phyloP scores from a whole-genome alignment of 371 early-diverging fungal species.

The Chytridiales sp. region DNA sequence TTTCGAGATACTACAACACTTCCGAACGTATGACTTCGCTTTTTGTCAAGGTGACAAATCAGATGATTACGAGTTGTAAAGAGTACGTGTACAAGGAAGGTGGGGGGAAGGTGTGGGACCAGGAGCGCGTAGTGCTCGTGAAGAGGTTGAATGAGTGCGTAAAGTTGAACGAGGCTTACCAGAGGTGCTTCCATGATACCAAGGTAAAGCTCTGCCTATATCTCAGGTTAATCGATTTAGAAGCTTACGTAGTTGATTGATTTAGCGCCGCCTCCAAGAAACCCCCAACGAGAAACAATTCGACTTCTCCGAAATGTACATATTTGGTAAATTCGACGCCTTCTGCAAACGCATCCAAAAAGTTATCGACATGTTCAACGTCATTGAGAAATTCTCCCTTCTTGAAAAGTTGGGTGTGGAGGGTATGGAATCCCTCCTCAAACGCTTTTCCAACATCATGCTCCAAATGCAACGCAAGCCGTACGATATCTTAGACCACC shows the following conservation, averaged over 20 bases:
- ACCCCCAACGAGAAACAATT: slow-evolving; percentile 62
- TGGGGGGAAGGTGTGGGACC: slow-evolving; percentile 63
- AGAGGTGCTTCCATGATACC: slow-evolving; percentile 58
- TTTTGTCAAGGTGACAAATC: slow-evolving; percentile 65
- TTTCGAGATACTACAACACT: slow-evolving; percentile 66
- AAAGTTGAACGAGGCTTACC: slow-evolving; percentile 60
- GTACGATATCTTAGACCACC: slow-evolving; percentile 62
- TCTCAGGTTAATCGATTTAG: background rate
- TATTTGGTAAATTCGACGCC: slow-evolving; percentile 66
- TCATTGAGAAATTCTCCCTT: slow-evolving; percentile 59
- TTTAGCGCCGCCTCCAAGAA: slow-evolving; percentile 56
- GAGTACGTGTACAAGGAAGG: slow-evolving; percentile 61
- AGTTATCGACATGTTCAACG: slow-evolving; percentile 62
- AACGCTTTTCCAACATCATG: slow-evolving; percentile 56
- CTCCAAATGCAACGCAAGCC: slow-evolving; percentile 60
- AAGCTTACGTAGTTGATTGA: background rate
- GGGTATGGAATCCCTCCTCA: slow-evolving; percentile 57
- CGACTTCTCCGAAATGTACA: slow-evolving; percentile 70
- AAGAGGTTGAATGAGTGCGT: slow-evolving; percentile 54
- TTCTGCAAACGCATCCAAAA: slow-evolving; percentile 65
- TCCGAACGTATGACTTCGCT: slow-evolving; percentile 66
- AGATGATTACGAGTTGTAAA: slow-evolving; percentile 66
- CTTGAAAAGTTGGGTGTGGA: slow-evolving; percentile 57
- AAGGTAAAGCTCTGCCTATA: slow-evolving; percentile 39
- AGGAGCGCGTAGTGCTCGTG: slow-evolving; percentile 50